Evolutionary conservation across 768 basidiomycete species (phyloP).

Genomic region (Lyophyllum atratum): DNA sequence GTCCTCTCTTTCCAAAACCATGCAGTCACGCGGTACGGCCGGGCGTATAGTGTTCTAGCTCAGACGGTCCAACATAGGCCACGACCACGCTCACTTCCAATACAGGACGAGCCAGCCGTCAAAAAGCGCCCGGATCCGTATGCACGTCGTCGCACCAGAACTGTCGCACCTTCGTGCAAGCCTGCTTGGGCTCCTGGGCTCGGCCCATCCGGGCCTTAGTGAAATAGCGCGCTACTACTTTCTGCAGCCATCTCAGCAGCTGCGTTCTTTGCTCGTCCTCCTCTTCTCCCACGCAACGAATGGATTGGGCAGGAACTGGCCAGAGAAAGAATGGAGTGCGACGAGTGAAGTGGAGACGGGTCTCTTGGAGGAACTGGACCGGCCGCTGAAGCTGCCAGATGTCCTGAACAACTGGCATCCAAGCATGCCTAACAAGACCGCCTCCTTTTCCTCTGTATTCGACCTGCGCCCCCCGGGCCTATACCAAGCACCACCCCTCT

Average conservation of each 20-base stretch:
- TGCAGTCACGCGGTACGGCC: slow-evolving; percentile 8
- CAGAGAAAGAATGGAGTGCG: slow-evolving; percentile 60
- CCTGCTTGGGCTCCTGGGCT: slow-evolving; percentile 78
- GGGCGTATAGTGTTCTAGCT: slow-evolving; percentile 41
- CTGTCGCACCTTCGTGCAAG: slow-evolving; percentile 69
- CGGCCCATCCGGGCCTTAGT: slow-evolving; percentile 85
- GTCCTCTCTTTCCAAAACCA: not conserved
- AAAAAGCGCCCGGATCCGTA: slow-evolving; percentile 60
- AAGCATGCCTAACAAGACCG: slow-evolving; percentile 74
- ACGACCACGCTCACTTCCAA: slow-evolving; percentile 29
- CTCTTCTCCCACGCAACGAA: slow-evolving; percentile 93
- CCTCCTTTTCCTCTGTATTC: slow-evolving; percentile 66
- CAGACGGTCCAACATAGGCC: slow-evolving; percentile 38
- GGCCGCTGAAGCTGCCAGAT: slow-evolving; percentile 75
- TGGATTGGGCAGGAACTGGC: slow-evolving; percentile 73
- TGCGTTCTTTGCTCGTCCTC: slow-evolving; percentile 87
- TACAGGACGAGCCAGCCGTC: slow-evolving; percentile 24
- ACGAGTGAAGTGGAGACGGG: slow-evolving; percentile 57
- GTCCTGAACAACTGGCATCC: slow-evolving; percentile 93
- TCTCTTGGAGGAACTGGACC: slow-evolving; percentile 63
- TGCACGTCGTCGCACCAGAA: slow-evolving; percentile 69
- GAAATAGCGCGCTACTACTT: slow-evolving; percentile 94
- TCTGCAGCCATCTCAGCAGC: slow-evolving; percentile 83
- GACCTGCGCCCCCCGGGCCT: slow-evolving; percentile 43
- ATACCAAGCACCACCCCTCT: slow-evolving; percentile 34